A percentile compares a stretch with the other conserved stretches of the same genome.
Evolutionary conservation across 2,329 filamentous ascomycete genomes (phyloP).

Genomic region (Cordyceps cicadae): DNA sequence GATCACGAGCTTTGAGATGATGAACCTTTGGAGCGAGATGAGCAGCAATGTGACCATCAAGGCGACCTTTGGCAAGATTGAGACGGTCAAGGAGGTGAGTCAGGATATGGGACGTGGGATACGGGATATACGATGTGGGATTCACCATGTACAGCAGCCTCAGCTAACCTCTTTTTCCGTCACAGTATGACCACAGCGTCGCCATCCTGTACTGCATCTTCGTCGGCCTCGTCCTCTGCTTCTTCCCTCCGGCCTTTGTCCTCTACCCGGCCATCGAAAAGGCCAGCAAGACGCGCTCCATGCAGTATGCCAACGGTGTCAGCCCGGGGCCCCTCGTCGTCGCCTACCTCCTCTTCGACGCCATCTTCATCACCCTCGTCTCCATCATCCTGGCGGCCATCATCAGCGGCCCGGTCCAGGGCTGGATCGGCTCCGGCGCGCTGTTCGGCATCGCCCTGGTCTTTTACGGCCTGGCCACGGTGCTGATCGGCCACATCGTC

Average conservation of each 20-base stretch:
- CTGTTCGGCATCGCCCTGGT: conserved; percentile 69
- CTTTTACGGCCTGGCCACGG: conserved; percentile 68
- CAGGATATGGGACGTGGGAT: too few relatives aligned
- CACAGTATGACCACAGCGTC: conserved; percentile 13
- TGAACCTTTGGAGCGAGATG: conserved; percentile 6
- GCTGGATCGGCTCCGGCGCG: conserved; percentile 61
- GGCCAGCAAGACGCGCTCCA: conserved; percentile 62
- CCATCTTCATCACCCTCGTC: conserved; percentile 56
- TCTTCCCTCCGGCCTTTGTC: conserved; percentile 58
- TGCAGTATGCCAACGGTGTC: conserved; percentile 84
- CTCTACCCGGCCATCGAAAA: conserved; percentile 76
- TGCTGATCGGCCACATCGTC: conserved; percentile 59
- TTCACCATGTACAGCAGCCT: background rate
- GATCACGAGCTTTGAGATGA: background rate
- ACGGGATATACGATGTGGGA: too few relatives aligned
- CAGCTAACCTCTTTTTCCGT: too few relatives aligned
- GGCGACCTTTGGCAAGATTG: background rate
- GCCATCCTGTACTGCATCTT: conserved; percentile 49
- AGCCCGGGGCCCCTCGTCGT: conserved; percentile 68
- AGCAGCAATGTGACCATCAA: background rate
- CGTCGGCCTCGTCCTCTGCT: conserved; percentile 61
- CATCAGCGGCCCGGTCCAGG: conserved; percentile 2
- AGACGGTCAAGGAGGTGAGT: background rate
- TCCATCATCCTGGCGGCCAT: conserved; percentile 47
- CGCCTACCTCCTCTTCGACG: conserved; percentile 71